Conservation (phyloP, 129 eudicot genomes). For the Flaveria bidentis region DNA sequence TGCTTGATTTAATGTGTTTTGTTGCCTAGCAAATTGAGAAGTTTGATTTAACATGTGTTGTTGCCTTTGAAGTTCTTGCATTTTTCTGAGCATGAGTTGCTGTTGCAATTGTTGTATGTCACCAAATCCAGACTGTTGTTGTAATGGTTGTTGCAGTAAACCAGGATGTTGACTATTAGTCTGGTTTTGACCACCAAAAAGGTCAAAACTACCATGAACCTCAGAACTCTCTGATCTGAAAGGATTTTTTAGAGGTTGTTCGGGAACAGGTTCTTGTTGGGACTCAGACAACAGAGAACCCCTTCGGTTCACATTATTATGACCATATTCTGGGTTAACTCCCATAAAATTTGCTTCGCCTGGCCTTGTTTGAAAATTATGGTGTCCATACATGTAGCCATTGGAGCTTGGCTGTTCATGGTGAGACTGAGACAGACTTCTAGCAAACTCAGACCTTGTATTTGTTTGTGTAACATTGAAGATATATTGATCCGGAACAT, state of each 20-base stretch:
- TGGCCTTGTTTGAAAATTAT: constrained; percentile 51
- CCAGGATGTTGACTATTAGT: constrained; percentile 60
- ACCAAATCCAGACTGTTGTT: constrained; percentile 67
- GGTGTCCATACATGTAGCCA: constrained; percentile 63
- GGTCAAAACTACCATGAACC: constrained; percentile 65
- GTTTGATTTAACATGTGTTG: constrained; percentile 38
- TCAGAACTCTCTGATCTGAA: constrained; percentile 57
- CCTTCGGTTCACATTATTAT: constrained; percentile 46
- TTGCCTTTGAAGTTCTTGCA: constrained; percentile 82
- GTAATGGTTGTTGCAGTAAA: constrained; percentile 54
- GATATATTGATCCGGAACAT: constrained; percentile 51
- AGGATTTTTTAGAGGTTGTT: constrained; percentile 44
- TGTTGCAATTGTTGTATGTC: constrained; percentile 84
- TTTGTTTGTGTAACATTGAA: constrained; percentile 50
- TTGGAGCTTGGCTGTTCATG: constrained; percentile 57
- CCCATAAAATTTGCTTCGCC: constrained; percentile 74
- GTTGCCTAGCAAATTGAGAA: constrained; percentile 40
- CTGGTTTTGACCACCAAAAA: constrained; percentile 86
- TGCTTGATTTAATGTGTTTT: not conserved
- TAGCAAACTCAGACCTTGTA: constrained; percentile 60
- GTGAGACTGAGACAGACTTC: constrained; percentile 48
- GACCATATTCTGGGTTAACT: constrained; percentile 65
- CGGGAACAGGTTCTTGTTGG: constrained; percentile 57
- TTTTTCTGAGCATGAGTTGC: constrained; percentile 64
- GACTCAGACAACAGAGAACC: constrained; percentile 52